Conservation (phyloP, 805 yeast species). For the Saturnispora gosingensis region DNA sequence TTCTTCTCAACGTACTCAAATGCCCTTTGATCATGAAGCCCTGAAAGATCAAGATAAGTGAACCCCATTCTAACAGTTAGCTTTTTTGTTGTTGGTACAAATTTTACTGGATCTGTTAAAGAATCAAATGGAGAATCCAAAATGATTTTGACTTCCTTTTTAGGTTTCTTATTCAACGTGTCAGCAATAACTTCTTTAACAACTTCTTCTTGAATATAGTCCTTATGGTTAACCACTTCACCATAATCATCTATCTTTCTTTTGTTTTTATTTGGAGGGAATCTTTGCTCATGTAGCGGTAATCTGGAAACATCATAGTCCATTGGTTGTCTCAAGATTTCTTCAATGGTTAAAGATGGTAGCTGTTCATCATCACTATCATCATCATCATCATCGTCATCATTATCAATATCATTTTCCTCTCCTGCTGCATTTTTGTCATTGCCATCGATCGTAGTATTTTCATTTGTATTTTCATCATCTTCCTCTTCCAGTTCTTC, state of each 20-base stretch:
- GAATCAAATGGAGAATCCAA: conserved; percentile 4
- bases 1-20: conserved; percentile 5
- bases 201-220: conserved; percentile 32
- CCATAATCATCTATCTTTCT: conserved; percentile 84
- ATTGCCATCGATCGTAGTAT: conserved; percentile 26
- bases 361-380: conserved; percentile 10
- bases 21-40: conserved; percentile 8
- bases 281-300: conserved; percentile 52
- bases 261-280: conserved; percentile 58
- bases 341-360: conserved; percentile 21
- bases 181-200: conserved; percentile 7
- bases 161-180: background rate
- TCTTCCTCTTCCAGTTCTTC: conserved; percentile 24
- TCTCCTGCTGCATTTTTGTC: conserved; percentile 9
- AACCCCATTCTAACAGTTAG: conserved; percentile 4
- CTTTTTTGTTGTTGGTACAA: conserved; percentile 4
- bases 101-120: conserved; percentile 5
- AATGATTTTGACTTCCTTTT: background rate
- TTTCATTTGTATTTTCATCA: conserved; percentile 15
- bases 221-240: conserved; percentile 54
- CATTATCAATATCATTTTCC: background rate
- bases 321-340: conserved; percentile 38
- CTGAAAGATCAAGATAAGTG: conserved; percentile 6
- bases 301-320: conserved; percentile 47
- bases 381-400: background rate